Conservation (phyloP, 495 filamentous ascomycete species). For the Copromyces sp. region DNA sequence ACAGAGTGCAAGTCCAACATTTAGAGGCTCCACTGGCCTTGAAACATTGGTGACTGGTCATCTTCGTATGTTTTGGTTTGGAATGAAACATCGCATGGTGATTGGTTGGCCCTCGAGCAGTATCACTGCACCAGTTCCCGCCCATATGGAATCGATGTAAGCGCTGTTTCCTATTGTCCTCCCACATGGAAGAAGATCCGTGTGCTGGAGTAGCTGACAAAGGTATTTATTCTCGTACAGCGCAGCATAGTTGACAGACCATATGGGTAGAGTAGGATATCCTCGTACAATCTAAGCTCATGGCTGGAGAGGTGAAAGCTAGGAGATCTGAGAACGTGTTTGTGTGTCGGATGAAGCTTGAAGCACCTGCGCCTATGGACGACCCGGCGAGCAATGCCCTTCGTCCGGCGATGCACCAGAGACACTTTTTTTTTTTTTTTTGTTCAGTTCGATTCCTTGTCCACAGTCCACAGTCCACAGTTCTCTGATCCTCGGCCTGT, state of each 20-base stretch:
- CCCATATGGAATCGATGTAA: not conserved
- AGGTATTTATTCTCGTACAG: not conserved
- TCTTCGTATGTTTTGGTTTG: constrained; percentile 2
- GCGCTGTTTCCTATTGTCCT: not conserved
- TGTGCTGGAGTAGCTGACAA: not conserved
- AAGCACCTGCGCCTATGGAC: not conserved
- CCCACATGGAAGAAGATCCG: not conserved
- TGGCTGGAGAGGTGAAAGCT: not conserved
- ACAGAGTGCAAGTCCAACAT: not conserved
- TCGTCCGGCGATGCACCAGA: not conserved
- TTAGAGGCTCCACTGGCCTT: not conserved
- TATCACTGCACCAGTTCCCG: not conserved
- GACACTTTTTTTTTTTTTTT: not conserved
- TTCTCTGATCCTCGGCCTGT: not conserved
- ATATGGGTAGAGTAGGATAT: not conserved
- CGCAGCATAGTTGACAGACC: not conserved
- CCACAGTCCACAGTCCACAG: not conserved
- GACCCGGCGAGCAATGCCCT: not conserved
- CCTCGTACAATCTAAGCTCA: not conserved
- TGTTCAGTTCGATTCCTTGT: not conserved
- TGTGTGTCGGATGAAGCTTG: not conserved
- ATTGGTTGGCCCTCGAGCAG: not conserved
- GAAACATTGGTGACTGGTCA: not conserved
- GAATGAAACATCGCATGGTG: not conserved
- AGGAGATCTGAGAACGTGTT: not conserved